Percentiles rank a stretch among this genome's conserved stretches.
Evolutionary conservation across 352 stramenopile species (phyloP).

Genomic region (Globisporangium spiculum): DNA sequence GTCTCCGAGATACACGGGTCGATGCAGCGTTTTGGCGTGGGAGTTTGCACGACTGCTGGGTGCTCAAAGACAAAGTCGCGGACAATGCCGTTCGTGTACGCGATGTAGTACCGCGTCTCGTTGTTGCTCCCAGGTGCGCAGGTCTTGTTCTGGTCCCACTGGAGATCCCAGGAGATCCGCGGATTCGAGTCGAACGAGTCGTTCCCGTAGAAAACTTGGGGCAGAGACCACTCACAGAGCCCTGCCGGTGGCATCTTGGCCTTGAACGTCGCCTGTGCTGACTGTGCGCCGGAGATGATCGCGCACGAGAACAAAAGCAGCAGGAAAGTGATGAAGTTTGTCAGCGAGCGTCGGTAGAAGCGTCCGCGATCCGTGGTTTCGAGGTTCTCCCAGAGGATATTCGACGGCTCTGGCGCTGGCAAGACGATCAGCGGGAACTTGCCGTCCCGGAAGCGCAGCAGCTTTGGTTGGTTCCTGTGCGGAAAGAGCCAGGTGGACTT

Average conservation of each 20-base stretch:
- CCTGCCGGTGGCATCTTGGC: conserved; percentile 54
- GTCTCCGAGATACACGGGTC: conserved; percentile 64
- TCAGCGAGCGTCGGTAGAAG: conserved; percentile 61
- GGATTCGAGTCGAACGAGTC: conserved; percentile 20
- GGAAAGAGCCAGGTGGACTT: conserved; percentile 41
- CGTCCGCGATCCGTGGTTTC: conserved; percentile 62
- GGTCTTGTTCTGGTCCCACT: conserved; percentile 54
- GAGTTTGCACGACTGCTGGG: conserved; percentile 3
- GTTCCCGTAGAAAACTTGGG: conserved; percentile 60
- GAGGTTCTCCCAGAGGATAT: conserved; percentile 88
- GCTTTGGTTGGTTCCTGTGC: conserved; percentile 47
- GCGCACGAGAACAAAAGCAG: conserved; percentile 63
- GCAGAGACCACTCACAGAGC: conserved; percentile 55
- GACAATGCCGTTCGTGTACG: conserved; percentile 60
- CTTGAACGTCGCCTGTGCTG: conserved; percentile 65
- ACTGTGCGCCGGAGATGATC: conserved; percentile 80
- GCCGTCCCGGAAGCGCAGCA: conserved; percentile 56
- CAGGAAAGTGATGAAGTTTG: conserved; percentile 70
- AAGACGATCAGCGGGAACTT: conserved; percentile 45
- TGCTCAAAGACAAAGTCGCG: conserved; percentile 34
- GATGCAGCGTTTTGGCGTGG: conserved; percentile 34
- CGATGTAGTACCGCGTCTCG: conserved; percentile 49
- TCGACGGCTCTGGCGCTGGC: conserved; percentile 70
- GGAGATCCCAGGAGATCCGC: conserved; percentile 39
- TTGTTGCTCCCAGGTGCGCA: conserved; percentile 25